Evolutionary conservation across 257 asterid genomes (phyloP).

Genomic region (Forsythia viridissima): DNA sequence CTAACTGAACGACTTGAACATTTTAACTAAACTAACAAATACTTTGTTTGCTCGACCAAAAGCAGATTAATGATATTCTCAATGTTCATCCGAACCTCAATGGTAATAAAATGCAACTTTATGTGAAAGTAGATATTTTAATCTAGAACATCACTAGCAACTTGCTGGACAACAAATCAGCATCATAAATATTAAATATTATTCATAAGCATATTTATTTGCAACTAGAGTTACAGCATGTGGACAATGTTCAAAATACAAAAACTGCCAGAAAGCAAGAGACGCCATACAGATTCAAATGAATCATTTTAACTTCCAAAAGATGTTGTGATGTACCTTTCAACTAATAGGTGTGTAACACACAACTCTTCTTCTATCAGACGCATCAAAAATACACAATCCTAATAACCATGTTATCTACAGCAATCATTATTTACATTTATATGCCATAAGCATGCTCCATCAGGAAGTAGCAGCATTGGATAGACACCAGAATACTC

Average conservation of each 20-base stretch:
- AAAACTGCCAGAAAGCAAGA: neutral
- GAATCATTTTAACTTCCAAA: neutral
- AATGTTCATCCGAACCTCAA: constrained; percentile 3
- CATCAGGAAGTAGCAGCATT: neutral
- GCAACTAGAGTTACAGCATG: neutral
- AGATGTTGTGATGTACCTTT: neutral
- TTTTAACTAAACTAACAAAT: constrained; percentile 1
- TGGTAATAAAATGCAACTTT: constrained; percentile 6
- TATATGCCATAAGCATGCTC: neutral
- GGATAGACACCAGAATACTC: neutral
- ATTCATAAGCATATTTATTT: neutral
- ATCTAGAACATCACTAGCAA: constrained; percentile 14
- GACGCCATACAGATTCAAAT: neutral
- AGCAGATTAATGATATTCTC: neutral
- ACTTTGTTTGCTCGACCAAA: neutral
- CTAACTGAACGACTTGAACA: constrained; percentile 5
- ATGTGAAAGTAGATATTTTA: constrained; percentile 3
- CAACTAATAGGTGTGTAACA: neutral
- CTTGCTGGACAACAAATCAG: neutral
- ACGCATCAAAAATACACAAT: neutral
- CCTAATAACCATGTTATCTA: neutral
- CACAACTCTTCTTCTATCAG: neutral
- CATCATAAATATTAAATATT: neutral
- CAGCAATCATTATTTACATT: neutral
- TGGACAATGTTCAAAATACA: neutral